These are phyloP conservation scores for Suhomyces guaymorum DNA, from an alignment of 1,139 yeast genomes.

Conservation along the genomic window DNA sequence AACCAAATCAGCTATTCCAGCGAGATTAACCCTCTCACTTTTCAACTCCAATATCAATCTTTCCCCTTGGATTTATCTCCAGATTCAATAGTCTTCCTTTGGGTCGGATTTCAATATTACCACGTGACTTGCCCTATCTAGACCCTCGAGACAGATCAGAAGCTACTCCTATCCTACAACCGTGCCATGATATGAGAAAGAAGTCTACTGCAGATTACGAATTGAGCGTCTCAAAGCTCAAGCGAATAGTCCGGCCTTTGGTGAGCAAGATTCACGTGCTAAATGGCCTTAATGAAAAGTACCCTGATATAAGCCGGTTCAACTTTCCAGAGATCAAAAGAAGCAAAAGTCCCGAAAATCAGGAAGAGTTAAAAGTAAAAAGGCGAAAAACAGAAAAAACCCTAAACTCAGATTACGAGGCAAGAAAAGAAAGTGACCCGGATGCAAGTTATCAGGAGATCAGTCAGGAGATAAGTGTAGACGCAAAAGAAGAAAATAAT, in stretches of 20 bases:
- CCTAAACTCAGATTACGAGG: too few relatives aligned
- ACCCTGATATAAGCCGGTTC: constrained; percentile 19
- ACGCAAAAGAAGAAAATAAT: too few relatives aligned
- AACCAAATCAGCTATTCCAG: too few relatives aligned
- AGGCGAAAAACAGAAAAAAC: constrained; percentile 2
- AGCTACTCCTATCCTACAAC: not conserved
- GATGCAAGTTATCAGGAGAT: constrained; percentile 5
- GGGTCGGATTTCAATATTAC: too few relatives aligned
- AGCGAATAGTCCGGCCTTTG: constrained; percentile 40
- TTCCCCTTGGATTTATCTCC: not conserved
- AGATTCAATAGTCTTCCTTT: not conserved
- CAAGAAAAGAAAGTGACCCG: constrained; percentile 1
- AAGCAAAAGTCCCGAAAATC: too few relatives aligned
- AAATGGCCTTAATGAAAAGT: constrained; percentile 28
- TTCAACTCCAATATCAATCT: too few relatives aligned
- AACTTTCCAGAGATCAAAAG: constrained; percentile 5
- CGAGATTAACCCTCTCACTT: too few relatives aligned
- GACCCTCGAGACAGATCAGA: too few relatives aligned
- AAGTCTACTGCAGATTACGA: constrained; percentile 3
- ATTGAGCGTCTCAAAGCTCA: constrained; percentile 26
- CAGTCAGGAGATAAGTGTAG: too few relatives aligned
- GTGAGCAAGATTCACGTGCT: constrained; percentile 38
- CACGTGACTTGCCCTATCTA: constrained; percentile 2
- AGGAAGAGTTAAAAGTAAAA: constrained; percentile 1
- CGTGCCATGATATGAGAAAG: constrained; percentile 5